Evolutionary conservation across 192 early-diverging fungal species (phyloP), one percentile per base, ranked within the genome.

Genomic region (Linnemannia zychae): DNA sequence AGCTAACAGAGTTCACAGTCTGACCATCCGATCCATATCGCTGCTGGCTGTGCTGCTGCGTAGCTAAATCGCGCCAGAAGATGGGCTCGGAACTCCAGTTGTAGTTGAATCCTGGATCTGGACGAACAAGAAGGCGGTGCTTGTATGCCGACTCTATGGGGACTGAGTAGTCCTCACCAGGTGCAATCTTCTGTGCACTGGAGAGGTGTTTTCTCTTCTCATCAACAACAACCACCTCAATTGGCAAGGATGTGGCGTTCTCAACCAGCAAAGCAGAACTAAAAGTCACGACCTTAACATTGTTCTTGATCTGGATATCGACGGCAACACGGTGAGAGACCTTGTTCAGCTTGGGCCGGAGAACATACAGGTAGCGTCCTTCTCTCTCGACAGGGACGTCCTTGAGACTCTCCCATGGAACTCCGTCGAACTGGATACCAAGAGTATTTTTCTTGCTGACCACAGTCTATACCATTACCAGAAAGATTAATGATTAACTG

Each of bases 231-330:
- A 94, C 91, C 1, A 98, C 89, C 74, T 99, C 95, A 33, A 99
- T 88, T 16, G 92, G 88, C 22, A 97, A 78, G 16, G 91, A 87
- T 16, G 97, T 98, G 17, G 86, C 89, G 88, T 99, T 99, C 50
- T 94, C 93, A 18, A 98, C 87, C 7, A 97, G 92, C 36, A 97
- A 83, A 1, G 95, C 88, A 0, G 97, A 98, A 44, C 97, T 93
- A 78, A 99, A 94, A 2, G 95, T 97, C 0, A 99, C 97, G 48
- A 95, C 88, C 91, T 99, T 99, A 70, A 98, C 92, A 76, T 97
- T 95, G 65, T 97, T 91, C 65, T 95, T 90, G 67, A 99, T 89
- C 71, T 92, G 91, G 69, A 99, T 94, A 47, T 99, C 97, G 44
- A 97, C 95, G 0, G 97, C 95, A 38, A 99, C 81, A 3, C 94